Base-by-base conservation (phyloP, 129 eudicot species). In the Tagetes erecta region DNA sequence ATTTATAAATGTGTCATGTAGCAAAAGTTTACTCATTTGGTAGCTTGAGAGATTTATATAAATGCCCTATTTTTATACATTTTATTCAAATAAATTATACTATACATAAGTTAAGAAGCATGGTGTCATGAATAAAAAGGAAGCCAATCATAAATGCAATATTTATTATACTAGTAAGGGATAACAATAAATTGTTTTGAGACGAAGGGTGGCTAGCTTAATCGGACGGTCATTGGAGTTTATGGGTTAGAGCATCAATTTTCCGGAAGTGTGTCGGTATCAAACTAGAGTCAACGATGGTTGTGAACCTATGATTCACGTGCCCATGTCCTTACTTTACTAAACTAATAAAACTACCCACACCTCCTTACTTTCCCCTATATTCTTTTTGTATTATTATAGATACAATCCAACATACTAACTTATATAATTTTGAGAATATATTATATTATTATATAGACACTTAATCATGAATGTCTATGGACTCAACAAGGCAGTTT, bases 101-200 rank as follows among this genome's bases (percentile, higher is more conserved):
- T 20, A 20, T 12, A 12, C 36, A 62, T 35, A 30, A 62, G 37
- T 37, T 5, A 62, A 10, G 45, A 36, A 62, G 67, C 67, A 62
- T 37, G 45, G 67, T 37, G 27, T 62, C 67, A 35, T 35, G 1
- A 13, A 36, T 35, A 12, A 36, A 62, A 9, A 60, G 1, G 8
- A 37, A 10, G 37, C 0, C 13, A 35, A 36, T 62, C 67, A 36
- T 36, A 62, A 35, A 36, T 5, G 67, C 12, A 35, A 8, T 62
- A 64, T 64, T 64, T 39, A 39, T 38, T n/a, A 64, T 6, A 0
- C 27, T 20, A 20, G 39, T 64, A 40, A 7, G 35, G 2, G 40
- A 64, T 64, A 72, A n/a, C 76, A 57, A 72, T 57, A 44, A 73
- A 44, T 73, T 42, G 47, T 73, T 44, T 73, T 62, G 14, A 60